phyloP scores from a whole-genome alignment of 2,329 filamentous ascomycete genomes.

The Madurella mycetomatis region DNA sequence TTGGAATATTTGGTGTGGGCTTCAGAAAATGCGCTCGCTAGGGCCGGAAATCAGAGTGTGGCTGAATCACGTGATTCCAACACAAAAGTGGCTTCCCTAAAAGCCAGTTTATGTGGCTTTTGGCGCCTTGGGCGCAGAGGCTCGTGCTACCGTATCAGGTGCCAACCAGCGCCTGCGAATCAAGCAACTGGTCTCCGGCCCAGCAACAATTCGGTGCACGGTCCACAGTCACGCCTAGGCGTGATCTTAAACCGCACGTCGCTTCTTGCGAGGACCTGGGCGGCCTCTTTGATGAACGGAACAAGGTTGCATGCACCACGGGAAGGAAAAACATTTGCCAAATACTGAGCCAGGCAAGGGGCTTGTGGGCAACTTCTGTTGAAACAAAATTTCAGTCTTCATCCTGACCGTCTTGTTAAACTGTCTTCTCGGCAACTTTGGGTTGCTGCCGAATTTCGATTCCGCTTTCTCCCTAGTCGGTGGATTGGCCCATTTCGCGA shows the following conservation, averaged over 20 bases:
- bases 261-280: slow-evolving; percentile 6
- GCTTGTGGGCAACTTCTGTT: neutral
- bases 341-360: neutral
- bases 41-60: slow-evolving; percentile 22
- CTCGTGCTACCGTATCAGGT: too few relatives aligned
- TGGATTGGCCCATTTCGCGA: slow-evolving; percentile 7
- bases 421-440: neutral
- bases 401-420: neutral
- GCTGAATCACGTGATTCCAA: slow-evolving; percentile 24
- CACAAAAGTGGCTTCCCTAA: slow-evolving; percentile 2
- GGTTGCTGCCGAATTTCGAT: neutral
- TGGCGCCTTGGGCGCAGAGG: too few relatives aligned
- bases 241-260: too few relatives aligned
- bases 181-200: slow-evolving; percentile 6
- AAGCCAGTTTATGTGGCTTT: neutral
- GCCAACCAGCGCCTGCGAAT: slow-evolving; percentile 10
- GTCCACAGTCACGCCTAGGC: too few relatives aligned
- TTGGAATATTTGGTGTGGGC: slow-evolving; percentile 29
- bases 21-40: slow-evolving; percentile 25
- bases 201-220: slow-evolving; percentile 1
- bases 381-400: neutral
- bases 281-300: slow-evolving; percentile 15
- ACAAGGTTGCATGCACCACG: slow-evolving; percentile 14
- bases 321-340: slow-evolving; percentile 11
- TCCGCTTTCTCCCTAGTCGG: neutral